Evolutionary conservation across 805 yeast genomes (phyloP).

Genomic region (Ogataea kodamae): DNA sequence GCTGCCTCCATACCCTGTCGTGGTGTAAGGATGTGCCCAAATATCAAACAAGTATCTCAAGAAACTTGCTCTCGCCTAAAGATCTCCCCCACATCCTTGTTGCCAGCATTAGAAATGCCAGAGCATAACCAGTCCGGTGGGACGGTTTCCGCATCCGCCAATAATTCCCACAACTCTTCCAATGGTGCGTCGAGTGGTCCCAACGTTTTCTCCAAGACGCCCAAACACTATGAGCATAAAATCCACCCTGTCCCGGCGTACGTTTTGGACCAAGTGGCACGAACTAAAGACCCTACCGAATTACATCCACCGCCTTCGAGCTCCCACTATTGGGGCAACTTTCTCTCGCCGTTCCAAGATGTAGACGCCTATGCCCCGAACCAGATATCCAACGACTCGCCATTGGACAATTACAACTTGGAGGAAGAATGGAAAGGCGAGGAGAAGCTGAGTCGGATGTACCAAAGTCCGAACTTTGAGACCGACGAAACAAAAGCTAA

Average conservation of each 20-base stretch:
- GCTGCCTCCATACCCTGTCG: too few species aligned
- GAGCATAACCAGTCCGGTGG: too few species aligned
- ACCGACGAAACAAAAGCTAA: conserved; percentile 19
- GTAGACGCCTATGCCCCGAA: conserved; percentile 56
- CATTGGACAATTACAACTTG: conserved; percentile 28
- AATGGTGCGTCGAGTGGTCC: conserved; percentile 13
- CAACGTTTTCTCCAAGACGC: conserved; percentile 13
- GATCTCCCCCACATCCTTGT: too few species aligned
- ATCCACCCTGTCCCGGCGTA: conserved; percentile 54
- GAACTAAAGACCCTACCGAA: too few species aligned
- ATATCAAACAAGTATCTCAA: too few species aligned
- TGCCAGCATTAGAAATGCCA: background rate
- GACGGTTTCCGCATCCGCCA: conserved; percentile 8
- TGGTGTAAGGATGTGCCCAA: conserved; percentile 4
- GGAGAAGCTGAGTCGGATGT: conserved; percentile 52
- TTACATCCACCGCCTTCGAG: too few species aligned
- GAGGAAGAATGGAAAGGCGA: conserved; percentile 71
- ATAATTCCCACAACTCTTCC: conserved; percentile 12
- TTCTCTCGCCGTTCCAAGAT: conserved; percentile 7
- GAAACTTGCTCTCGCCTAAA: too few species aligned
- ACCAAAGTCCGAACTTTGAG: conserved; percentile 34
- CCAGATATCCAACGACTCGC: conserved; percentile 20
- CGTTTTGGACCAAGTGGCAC: conserved; percentile 45
- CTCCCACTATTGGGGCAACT: conserved; percentile 6
- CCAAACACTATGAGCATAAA: conserved; percentile 22